phyloP scores from a whole-genome alignment of 1,284 basidiomycete genomes.

The Ceratobasidium sp. region DNA sequence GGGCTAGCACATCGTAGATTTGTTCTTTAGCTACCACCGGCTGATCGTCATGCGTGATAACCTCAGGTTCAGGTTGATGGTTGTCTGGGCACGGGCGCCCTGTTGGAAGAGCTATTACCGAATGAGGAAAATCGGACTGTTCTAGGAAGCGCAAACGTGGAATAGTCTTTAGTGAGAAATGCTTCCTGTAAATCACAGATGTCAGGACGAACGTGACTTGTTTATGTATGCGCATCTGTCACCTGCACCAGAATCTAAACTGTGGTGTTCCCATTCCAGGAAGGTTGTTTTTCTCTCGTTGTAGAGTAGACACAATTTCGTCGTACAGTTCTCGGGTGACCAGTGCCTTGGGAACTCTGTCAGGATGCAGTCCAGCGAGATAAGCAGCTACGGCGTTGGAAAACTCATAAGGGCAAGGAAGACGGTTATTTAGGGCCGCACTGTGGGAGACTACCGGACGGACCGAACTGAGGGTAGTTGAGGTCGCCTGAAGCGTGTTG shows the following conservation, averaged over 20 bases:
- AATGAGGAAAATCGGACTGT: background rate
- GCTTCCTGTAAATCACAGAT: background rate
- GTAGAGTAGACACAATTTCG: conserved; percentile 67
- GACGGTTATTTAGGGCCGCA: conserved; percentile 48
- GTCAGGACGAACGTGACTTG: background rate
- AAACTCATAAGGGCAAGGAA: conserved; percentile 64
- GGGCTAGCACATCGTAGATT: conserved; percentile 75
- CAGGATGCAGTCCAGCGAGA: conserved; percentile 59
- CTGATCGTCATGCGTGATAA: conserved; percentile 68
- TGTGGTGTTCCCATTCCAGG: conserved; percentile 60
- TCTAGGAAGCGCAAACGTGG: background rate
- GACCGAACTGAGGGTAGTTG: no score
- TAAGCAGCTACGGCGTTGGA: conserved; percentile 62
- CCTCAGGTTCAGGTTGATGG: conserved; percentile 50
- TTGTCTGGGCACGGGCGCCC: conserved; percentile 44
- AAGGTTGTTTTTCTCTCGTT: conserved; percentile 38
- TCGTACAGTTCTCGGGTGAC: conserved; percentile 72
- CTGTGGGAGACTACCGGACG: conserved; percentile 31
- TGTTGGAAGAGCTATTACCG: background rate
- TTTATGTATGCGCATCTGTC: background rate
- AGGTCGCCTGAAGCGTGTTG: no score
- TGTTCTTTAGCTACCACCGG: conserved; percentile 76
- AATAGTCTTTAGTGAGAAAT: background rate
- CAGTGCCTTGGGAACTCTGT: conserved; percentile 70
- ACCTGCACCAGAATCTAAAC: conserved; percentile 69